Evolutionary conservation across 345 rosid species (phyloP).

Genomic region (Eutrema heterophyllum): DNA sequence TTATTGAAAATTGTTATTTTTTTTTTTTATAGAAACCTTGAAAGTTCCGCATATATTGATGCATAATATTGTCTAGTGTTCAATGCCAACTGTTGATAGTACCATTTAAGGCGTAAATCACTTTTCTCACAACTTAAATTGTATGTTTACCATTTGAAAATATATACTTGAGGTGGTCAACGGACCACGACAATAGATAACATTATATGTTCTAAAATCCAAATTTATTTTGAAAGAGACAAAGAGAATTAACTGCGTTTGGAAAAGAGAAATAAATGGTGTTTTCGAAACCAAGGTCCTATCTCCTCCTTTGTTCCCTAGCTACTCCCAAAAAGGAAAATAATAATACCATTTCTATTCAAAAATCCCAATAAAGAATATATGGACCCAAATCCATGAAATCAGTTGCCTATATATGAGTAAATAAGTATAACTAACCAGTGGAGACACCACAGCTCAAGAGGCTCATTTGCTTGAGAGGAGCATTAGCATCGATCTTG

Average conservation of each 20-base stretch:
- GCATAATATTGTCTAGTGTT: no score
- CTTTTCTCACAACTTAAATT: background rate
- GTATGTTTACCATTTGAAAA: background rate
- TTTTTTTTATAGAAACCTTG: no score
- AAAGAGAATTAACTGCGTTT: background rate
- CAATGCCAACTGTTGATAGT: no score
- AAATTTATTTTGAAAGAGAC: background rate
- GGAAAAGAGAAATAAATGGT: background rate
- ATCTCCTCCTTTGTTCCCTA: background rate
- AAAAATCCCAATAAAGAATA: background rate
- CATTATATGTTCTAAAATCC: background rate
- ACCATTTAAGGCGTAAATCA: no score
- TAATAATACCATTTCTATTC: background rate
- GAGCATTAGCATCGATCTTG: constrained; percentile 40
- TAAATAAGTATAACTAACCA: constrained; percentile 28
- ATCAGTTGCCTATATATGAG: background rate
- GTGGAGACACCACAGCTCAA: constrained; percentile 71
- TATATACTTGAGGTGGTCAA: background rate
- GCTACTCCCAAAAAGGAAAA: background rate
- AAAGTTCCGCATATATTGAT: no score
- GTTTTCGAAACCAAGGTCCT: background rate
- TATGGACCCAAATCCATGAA: background rate
- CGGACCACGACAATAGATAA: background rate
- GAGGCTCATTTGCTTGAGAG: constrained; percentile 57
- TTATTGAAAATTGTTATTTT: background rate